Conservation (phyloP, 176 grass and related monocot species). For the Carex pumila region DNA sequence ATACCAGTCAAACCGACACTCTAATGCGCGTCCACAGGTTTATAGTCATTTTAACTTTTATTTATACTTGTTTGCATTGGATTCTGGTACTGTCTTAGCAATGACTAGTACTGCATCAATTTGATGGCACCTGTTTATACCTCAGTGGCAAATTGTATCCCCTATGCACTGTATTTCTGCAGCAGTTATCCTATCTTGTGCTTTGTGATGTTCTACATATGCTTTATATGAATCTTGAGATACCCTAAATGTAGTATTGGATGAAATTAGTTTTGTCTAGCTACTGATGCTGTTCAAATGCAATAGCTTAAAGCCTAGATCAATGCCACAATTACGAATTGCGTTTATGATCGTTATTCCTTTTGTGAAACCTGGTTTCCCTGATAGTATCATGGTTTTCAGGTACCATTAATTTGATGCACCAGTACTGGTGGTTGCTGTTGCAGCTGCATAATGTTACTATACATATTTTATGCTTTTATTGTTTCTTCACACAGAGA, state of each 20-base stretch:
- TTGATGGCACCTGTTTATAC: background rate
- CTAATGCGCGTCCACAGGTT: constrained; percentile 1
- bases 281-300: background rate
- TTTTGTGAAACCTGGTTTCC: background rate
- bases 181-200: background rate
- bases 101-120: background rate
- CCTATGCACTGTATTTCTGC: background rate
- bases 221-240: background rate
- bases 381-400: background rate
- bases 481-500: constrained; percentile 51
- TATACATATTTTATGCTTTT: constrained; percentile 7
- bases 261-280: background rate
- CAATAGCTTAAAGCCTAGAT: background rate
- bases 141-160: background rate
- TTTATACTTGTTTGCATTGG: background rate
- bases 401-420: background rate
- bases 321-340: background rate
- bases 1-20: constrained; percentile 5
- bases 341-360: background rate
- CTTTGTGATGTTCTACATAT: background rate
- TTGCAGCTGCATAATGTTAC: background rate
- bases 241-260: background rate
- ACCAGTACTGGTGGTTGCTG: background rate
- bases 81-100: background rate
- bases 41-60: background rate